These are phyloP conservation scores for Fusarium robinianum DNA, from an alignment of 2,329 filamentous ascomycete species.

Conservation along the genomic window DNA sequence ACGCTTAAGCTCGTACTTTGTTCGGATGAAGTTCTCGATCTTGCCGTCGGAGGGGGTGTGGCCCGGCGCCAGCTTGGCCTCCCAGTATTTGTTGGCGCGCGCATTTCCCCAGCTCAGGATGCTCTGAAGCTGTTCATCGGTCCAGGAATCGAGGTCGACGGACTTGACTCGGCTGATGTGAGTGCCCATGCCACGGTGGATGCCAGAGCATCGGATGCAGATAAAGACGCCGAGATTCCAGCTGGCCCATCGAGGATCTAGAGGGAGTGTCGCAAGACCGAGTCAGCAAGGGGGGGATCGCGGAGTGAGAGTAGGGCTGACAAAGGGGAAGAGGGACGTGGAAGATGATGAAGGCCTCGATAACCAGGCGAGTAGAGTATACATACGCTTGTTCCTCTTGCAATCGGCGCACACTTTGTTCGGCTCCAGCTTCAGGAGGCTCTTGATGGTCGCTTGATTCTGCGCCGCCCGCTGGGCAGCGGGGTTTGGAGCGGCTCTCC, in stretches of 20 bases:
- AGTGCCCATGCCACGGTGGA: constrained; percentile 98
- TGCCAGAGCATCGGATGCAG: constrained; percentile 97
- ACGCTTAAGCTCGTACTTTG: constrained; percentile 97
- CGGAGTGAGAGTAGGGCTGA: no score
- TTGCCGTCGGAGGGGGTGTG: constrained; percentile 95
- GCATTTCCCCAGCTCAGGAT: constrained; percentile 95
- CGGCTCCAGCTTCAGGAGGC: constrained; percentile 86
- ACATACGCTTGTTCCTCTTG: constrained; percentile 96
- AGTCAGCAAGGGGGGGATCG: constrained; percentile 17
- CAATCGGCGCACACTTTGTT: constrained; percentile 99
- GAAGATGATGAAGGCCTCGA: no score
- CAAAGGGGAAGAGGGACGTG: no score
- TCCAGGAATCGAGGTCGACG: constrained; percentile 97
- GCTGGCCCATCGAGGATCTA: constrained; percentile 97
- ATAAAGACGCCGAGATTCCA: constrained; percentile 98
- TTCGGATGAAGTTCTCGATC: constrained; percentile 99
- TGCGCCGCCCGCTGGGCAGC: constrained; percentile 86
- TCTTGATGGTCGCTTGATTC: constrained; percentile 94
- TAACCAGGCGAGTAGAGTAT: neutral
- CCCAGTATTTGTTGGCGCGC: constrained; percentile 98
- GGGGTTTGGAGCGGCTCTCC: constrained; percentile 75
- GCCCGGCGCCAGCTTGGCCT: constrained; percentile 86
- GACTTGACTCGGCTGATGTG: constrained; percentile 98
- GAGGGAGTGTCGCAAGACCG: constrained; percentile 9
- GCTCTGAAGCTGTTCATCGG: constrained; percentile 94